These are phyloP conservation scores for Penicillium crustosum DNA, from an alignment of 2,329 filamentous ascomycete genomes.

Conservation along the genomic window DNA sequence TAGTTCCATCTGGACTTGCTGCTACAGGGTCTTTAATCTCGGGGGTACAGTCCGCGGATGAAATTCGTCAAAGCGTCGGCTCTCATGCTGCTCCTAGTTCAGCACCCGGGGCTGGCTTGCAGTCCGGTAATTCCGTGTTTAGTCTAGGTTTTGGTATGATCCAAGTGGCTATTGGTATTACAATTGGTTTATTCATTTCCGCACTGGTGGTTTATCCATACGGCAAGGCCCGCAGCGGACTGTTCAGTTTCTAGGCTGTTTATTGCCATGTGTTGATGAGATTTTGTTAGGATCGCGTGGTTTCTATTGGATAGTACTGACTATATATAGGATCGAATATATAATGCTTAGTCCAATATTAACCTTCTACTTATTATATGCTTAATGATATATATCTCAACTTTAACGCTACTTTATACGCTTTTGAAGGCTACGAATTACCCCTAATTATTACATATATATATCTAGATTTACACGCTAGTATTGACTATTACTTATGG, in stretches of 20 bases:
- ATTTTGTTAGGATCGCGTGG: too few species aligned
- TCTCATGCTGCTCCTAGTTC: conserved; percentile 12
- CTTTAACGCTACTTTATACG: too few species aligned
- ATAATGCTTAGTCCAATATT: too few species aligned
- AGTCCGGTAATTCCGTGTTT: conserved; percentile 19
- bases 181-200: conserved; percentile 44
- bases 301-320: too few species aligned
- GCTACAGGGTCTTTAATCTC: conserved; percentile 57
- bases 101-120: conserved; percentile 20
- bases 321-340: too few species aligned
- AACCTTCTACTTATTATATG: too few species aligned
- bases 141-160: conserved; percentile 45
- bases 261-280: too few species aligned
- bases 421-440: too few species aligned
- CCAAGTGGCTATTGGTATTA: conserved; percentile 45
- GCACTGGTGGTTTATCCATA: conserved; percentile 44
- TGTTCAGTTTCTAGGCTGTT: conserved; percentile 38
- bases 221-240: conserved; percentile 42
- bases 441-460: too few species aligned
- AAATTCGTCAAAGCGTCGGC: conserved; percentile 43
- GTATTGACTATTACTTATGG: too few species aligned
- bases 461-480: too few species aligned
- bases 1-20: conserved; percentile 60
- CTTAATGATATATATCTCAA: too few species aligned
- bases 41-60: conserved; percentile 56